Base-by-base conservation (phyloP, 345 rosid species). In the Bruguiera gymnorhiza region DNA sequence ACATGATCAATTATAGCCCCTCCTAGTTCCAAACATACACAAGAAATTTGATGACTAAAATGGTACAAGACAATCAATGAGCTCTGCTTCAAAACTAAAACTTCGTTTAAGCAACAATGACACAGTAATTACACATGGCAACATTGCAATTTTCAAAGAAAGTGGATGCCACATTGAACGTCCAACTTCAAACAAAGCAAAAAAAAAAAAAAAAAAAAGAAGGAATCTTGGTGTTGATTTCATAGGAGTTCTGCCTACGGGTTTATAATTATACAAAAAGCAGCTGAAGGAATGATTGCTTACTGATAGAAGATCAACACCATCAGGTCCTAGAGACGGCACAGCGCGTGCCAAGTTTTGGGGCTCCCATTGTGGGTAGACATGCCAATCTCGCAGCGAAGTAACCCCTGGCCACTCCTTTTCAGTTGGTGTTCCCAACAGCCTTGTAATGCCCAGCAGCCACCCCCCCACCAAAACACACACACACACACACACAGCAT, bases 391-490 rank as follows among this genome's bases (percentile, higher is more conserved):
- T 73, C 90, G 76, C 62, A 91, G 80, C 64, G 88, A 30, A 67
- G 86, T 78, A 46, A 94, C 98, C 60, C 97, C 98, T 0, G 93
- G 92, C 96, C 98, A 88, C 69, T 89, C 69, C 80, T 85, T 79
- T 71, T 94, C 97, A 31, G 83, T 79, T 10, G 98, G 98, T 19
- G 98, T 94, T 70, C 98, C 97, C 65, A 91, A 66, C 87, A 94
- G 65, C 83, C 98, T 93, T 70, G 16, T 11, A 19, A 65, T 6
- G 59, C 48, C 15, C 4, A 34, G 10, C 61, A 52, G 13, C 68
- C 53, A 31, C 5, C 24, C 24, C 24, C 24, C 24, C 32, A 7
- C 6, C 1, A 7, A 54, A 20, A 27, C 29, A 27, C 29, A 27
- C 29, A 27, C 29, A 27, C 29, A 27, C 29, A 27, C 29, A 60